phyloP scores from a whole-genome alignment of 441 rosid genomes.

The Corymbia citriodora region DNA sequence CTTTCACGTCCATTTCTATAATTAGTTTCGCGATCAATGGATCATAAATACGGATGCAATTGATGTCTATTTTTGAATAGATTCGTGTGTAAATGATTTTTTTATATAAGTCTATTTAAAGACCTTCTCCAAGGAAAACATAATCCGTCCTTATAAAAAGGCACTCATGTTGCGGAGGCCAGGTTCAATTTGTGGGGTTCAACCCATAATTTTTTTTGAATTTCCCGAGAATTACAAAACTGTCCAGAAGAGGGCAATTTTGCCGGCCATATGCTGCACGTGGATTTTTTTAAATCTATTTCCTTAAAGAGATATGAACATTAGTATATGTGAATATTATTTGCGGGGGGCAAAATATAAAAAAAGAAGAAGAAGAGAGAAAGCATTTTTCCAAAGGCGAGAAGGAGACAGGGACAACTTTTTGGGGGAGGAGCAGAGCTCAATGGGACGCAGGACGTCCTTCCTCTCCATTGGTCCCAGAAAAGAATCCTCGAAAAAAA shows the following conservation, averaged over 20 bases:
- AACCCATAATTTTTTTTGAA: background rate
- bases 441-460: background rate
- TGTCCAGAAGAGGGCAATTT: background rate
- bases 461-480: background rate
- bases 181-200: background rate
- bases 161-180: background rate
- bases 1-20: background rate
- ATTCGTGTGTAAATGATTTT: background rate
- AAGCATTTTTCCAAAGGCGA: background rate
- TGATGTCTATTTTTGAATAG: rapidly evolving
- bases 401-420: background rate
- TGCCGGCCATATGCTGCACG: background rate
- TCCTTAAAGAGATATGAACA: background rate
- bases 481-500: background rate
- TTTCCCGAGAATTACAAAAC: background rate
- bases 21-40: background rate
- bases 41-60: background rate
- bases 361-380: rapidly evolving
- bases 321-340: background rate
- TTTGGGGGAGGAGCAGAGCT: background rate
- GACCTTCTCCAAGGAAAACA: background rate
- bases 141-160: background rate
- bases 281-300: background rate
- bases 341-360: background rate
- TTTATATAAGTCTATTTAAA: background rate